Evolutionary conservation across 2,329 filamentous ascomycete species (phyloP).

Genomic region (Penicillium rolfsii): DNA sequence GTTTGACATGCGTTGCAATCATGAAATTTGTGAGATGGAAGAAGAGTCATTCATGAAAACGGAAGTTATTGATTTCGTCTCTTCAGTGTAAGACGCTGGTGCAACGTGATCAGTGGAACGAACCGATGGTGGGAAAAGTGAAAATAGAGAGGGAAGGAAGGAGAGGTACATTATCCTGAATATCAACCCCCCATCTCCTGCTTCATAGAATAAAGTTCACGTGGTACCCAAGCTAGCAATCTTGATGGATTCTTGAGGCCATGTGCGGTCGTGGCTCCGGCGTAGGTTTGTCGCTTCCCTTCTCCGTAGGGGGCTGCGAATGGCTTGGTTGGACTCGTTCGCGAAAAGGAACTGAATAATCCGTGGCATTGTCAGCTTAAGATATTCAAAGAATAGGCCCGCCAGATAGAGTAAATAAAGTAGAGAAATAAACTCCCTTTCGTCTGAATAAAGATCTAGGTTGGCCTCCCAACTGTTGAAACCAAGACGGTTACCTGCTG

Average conservation of each 20-base stretch:
- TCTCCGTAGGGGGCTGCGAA: background rate
- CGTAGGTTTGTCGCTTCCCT: background rate
- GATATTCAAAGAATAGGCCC: background rate
- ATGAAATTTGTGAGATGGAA: background rate
- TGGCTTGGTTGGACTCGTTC: background rate
- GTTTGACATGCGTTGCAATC: background rate
- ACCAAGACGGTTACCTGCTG: background rate
- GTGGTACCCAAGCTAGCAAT: background rate
- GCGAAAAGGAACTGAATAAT: background rate
- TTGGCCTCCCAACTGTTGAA: background rate
- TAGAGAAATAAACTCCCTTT: background rate
- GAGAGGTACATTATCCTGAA: background rate
- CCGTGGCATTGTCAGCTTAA: background rate
- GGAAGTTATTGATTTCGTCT: background rate
- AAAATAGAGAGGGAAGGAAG: background rate
- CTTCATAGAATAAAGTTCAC: background rate
- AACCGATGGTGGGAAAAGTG: background rate
- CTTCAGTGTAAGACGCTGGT: background rate
- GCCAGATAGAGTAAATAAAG: background rate
- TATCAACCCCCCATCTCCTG: background rate
- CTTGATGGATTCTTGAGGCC: background rate
- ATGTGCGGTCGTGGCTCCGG: background rate
- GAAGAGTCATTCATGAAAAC: background rate
- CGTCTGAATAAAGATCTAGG: background rate
- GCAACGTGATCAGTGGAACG: background rate